A percentile compares a stretch with the other conserved stretches of the same genome.
Evolutionary conservation across 371 early-diverging fungal species (phyloP).

Genomic region (Fennellomyces sp.): DNA sequence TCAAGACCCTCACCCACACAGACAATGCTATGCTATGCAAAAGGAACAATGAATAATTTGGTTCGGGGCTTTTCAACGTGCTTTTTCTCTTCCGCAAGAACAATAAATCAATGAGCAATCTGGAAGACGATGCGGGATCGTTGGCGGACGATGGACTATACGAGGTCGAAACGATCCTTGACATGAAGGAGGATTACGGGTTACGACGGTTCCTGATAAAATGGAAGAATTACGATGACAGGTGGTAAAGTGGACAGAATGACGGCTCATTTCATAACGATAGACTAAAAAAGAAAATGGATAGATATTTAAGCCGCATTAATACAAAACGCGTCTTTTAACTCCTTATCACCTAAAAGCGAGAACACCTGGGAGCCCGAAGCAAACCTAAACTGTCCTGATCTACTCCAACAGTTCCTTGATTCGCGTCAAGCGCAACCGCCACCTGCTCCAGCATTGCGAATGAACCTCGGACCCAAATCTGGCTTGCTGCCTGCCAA

Average conservation of each 20-base stretch:
- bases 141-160: conserved; percentile 8
- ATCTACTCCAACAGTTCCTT: conserved; percentile 8
- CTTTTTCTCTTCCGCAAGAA: not conserved
- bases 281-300: not conserved
- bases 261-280: not conserved
- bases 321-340: not conserved
- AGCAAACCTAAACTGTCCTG: conserved; percentile 20
- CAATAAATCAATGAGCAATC: not conserved
- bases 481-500: not conserved
- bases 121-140: not conserved
- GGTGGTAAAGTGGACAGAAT: conserved; percentile 10
- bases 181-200: not conserved
- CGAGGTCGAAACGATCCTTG: conserved; percentile 17
- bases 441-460: not conserved
- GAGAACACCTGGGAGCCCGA: conserved; percentile 29
- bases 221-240: conserved; percentile 24
- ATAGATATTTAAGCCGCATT: not conserved
- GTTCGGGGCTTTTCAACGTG: no score
- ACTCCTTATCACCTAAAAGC: not conserved
- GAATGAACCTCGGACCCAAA: not conserved
- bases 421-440: not conserved
- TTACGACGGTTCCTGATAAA: conserved; percentile 15
- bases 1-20: no score
- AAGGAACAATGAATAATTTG: no score
- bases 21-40: no score